Evolutionary conservation across 768 basidiomycete species (phyloP), one percentile per base, ranked within the genome.

Genomic region (Naganishia vaughanmartiniae): DNA sequence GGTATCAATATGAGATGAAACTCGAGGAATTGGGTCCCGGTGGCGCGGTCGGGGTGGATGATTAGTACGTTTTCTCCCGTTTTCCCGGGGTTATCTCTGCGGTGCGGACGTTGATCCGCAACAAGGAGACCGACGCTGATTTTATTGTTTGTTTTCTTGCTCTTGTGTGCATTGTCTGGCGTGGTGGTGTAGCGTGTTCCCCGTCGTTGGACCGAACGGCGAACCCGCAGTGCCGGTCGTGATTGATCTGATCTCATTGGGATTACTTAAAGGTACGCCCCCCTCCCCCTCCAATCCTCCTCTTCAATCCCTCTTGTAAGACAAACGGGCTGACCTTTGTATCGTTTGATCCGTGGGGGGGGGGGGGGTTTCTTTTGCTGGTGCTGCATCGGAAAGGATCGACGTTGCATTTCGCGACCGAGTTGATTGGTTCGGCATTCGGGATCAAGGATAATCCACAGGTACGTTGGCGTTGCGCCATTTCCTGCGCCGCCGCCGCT

Each of bases 1-100:
- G 95, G 45, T 97, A 97, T 80, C 93, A 96, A 76, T 96, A 97
- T 81, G 94, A 91, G 74, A 87, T 98, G 86, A 88, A 89, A 67
- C 85, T 97, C 4, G 89, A 90, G 2, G 84, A 84, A 45, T 81
- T 82, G 54, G n/a, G n/a, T n/a, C n/a, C n/a, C n/a, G n/a, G n/a
- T n/a, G n/a, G n/a, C n/a, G n/a, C n/a, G n/a, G 84, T 48, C 19
- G 83, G 85, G 33, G 84, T 84, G 5, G 92, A 93, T 73, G 93
- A 96, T 81, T 96, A 93, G 93, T 94, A 78, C 78, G 91, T 84
- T 26, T 24, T 48, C 1, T 51, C 9, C 42, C 19, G 11, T 33
- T 42, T 51, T 21, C 17, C 21, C 7, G 17, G 17, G 48, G 5
- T 19, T 26, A 30, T 30, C 45, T 54, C n/a, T n/a, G 55, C 11